Evolutionary conservation across 2,329 filamentous ascomycete species (phyloP).

Genomic region (Ophiostoma pallidulum): DNA sequence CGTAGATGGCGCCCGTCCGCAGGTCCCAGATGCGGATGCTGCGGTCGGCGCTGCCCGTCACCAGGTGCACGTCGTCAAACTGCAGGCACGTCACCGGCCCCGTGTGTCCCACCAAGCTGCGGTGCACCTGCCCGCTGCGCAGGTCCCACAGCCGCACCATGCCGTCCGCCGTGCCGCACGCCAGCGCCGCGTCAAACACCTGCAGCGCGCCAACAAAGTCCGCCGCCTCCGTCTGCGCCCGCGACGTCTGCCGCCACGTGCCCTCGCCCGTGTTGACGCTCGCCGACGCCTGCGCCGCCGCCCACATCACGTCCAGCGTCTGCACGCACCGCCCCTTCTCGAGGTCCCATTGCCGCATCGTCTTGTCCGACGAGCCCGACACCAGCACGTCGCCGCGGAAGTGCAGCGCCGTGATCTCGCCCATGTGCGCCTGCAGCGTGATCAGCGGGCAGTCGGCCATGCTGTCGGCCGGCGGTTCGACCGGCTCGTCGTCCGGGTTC

Average conservation of each 20-base stretch:
- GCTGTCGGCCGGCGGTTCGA: conserved; percentile 65
- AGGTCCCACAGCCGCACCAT: conserved; percentile 98
- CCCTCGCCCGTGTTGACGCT: conserved; percentile 42
- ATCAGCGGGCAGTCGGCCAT: conserved; percentile 88
- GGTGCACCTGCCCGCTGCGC: conserved; percentile 90
- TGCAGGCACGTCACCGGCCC: conserved; percentile 89
- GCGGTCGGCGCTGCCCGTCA: conserved; percentile 85
- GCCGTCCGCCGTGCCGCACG: conserved; percentile 92
- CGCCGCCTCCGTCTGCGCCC: conserved; percentile 65
- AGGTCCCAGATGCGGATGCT: conserved; percentile 99
- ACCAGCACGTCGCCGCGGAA: conserved; percentile 84
- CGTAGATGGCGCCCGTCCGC: conserved; percentile 86
- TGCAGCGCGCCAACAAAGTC: conserved; percentile 94
- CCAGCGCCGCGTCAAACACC: conserved; percentile 90
- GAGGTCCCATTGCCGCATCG: conserved; percentile 92
- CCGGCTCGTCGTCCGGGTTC: conserved; percentile 55
- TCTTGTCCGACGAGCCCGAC: conserved; percentile 95
- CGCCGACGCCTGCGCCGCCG: conserved; percentile 77
- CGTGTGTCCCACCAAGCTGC: conserved; percentile 90
- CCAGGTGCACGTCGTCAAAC: conserved; percentile 90
- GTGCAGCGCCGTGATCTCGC: conserved; percentile 87
- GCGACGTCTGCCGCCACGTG: conserved; percentile 66
- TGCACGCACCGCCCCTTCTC: conserved; percentile 96
- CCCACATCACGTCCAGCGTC: conserved; percentile 96
- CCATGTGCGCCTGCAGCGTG: conserved; percentile 80